Evolutionary conservation across 495 filamentous ascomycete genomes (phyloP).

Genomic region (Lasiosphaeris hirsuta): DNA sequence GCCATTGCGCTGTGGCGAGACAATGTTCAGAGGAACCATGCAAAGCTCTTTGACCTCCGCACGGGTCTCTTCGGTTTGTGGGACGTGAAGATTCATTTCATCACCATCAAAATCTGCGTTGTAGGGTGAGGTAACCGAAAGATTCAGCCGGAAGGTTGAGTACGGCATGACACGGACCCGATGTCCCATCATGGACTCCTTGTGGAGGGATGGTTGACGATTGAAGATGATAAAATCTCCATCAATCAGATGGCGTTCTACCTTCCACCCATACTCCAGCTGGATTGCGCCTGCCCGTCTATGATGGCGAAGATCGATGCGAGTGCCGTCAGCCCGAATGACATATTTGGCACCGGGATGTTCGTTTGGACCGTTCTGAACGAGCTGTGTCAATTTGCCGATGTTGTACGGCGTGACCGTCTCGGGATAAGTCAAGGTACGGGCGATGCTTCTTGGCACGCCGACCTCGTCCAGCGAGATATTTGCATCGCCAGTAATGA

Average conservation of each 20-base stretch:
- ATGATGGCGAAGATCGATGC: slow-evolving; percentile 90
- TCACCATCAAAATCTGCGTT: slow-evolving; percentile 99
- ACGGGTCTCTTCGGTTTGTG: slow-evolving; percentile 94
- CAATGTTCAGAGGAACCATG: slow-evolving; percentile 94
- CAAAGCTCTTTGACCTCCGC: slow-evolving; percentile 90
- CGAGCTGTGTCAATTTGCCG: slow-evolving; percentile 77
- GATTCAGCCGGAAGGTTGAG: slow-evolving; percentile 93
- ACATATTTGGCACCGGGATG: slow-evolving; percentile 96
- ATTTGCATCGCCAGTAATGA: slow-evolving; percentile 98
- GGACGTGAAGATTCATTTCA: slow-evolving; percentile 98
- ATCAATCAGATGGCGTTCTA: slow-evolving; percentile 91
- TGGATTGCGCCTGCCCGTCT: slow-evolving; percentile 77
- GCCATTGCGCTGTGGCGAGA: slow-evolving; percentile 94
- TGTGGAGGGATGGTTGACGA: slow-evolving; percentile 96
- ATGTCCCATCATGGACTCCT: slow-evolving; percentile 99
- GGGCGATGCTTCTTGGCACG: slow-evolving; percentile 84
- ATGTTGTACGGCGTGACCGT: slow-evolving; percentile 99
- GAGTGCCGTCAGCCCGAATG: slow-evolving; percentile 82
- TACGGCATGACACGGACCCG: slow-evolving; percentile 97
- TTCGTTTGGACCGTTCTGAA: slow-evolving; percentile 88
- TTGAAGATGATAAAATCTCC: slow-evolving; percentile 99
- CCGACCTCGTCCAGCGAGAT: slow-evolving; percentile 94
- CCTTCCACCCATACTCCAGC: slow-evolving; percentile 95
- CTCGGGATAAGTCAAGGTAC: slow-evolving; percentile 90
- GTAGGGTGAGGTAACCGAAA: slow-evolving; percentile 97